phyloP scores from a whole-genome alignment of 306 rosid species.

The Rosa persica region DNA sequence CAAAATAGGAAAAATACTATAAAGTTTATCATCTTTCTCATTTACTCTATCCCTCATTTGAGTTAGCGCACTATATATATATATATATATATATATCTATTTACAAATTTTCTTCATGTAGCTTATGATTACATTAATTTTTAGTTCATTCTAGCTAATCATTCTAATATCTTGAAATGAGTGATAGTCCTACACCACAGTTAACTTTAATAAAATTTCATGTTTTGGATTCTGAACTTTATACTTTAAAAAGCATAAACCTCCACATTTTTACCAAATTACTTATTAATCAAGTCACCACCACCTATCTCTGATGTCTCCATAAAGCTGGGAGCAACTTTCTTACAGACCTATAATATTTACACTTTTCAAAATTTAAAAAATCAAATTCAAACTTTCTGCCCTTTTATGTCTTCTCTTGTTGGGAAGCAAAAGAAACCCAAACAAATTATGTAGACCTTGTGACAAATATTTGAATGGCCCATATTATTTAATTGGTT shows the following conservation, averaged over 20 bases:
- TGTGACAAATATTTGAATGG: neutral
- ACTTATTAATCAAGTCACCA: neutral
- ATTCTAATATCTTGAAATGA: too few relatives aligned
- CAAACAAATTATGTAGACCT: neutral
- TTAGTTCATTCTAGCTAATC: too few relatives aligned
- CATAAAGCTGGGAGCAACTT: slow-evolving; percentile 3
- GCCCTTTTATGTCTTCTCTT: neutral
- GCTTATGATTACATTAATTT: too few relatives aligned
- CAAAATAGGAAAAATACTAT: too few relatives aligned
- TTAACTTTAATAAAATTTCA: too few relatives aligned
- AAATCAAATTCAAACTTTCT: neutral
- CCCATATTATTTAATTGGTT: neutral
- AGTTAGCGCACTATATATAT: too few relatives aligned
- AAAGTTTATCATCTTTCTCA: too few relatives aligned
- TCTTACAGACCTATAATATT: neutral
- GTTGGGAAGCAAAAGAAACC: neutral
- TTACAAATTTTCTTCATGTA: too few relatives aligned
- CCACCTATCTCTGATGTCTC: neutral
- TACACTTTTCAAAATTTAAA: neutral
- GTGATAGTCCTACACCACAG: too few relatives aligned
- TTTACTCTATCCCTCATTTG: too few relatives aligned
- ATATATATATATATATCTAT: too few relatives aligned
- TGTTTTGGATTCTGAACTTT: neutral
- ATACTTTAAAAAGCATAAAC: too few relatives aligned
- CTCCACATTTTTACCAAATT: neutral